Conservation (phyloP, 208 protist species). For the Trypanosomatidae sp. region DNA sequence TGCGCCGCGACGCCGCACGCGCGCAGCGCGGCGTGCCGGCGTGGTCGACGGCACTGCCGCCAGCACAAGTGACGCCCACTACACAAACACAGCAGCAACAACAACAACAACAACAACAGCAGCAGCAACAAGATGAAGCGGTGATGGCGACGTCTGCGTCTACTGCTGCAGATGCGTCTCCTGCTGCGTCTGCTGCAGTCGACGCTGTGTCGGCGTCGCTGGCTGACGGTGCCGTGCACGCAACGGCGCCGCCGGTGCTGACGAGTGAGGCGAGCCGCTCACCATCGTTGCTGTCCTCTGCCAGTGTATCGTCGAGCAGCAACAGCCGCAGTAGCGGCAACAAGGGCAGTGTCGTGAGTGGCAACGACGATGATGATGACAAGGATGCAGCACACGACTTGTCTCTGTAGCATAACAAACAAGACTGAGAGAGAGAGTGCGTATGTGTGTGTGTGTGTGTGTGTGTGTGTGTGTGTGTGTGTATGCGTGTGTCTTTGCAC, state of each 20-base stretch:
- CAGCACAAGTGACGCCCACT: constrained; percentile 1
- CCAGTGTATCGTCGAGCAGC: not conserved
- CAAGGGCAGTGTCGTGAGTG: constrained; percentile 1
- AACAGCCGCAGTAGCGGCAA: not conserved
- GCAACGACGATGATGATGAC: not conserved
- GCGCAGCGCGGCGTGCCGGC: constrained; percentile 7
- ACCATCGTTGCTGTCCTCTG: too few relatives aligned
- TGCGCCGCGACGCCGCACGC: constrained; percentile 18
- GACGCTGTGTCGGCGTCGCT: too few relatives aligned
- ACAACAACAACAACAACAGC: not conserved
- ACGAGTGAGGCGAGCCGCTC: too few relatives aligned
- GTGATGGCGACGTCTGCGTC: not conserved
- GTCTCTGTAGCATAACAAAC: too few relatives aligned
- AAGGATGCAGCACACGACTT: too few relatives aligned
- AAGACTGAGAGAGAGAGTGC: too few relatives aligned
- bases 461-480: too few relatives aligned
- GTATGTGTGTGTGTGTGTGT: too few relatives aligned
- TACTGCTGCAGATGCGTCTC: not conserved
- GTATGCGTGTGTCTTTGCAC: too few relatives aligned
- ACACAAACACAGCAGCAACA: constrained; percentile 4
- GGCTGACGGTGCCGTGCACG: too few relatives aligned
- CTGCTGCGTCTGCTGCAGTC: not conserved
- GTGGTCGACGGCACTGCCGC: not conserved
- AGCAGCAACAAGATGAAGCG: not conserved
- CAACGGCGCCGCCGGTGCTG: too few relatives aligned